Percentiles rank a stretch among this genome's conserved stretches.
These are phyloP conservation scores for Nemania sp. DNA, from an alignment of 2,329 filamentous ascomycete species.

Conservation along the genomic window DNA sequence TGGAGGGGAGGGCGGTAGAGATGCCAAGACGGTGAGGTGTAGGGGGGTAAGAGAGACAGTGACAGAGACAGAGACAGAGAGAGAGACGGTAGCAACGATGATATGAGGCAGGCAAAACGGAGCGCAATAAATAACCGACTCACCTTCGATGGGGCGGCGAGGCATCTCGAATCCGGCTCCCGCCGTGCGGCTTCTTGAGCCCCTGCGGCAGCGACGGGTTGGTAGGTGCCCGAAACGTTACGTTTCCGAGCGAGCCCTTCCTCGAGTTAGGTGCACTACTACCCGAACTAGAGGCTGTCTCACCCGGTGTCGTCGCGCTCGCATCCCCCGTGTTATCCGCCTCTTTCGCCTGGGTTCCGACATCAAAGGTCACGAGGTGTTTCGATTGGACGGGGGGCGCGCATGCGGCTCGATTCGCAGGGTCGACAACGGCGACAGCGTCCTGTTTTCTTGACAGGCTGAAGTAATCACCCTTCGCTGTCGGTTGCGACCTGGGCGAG, in stretches of 20 bases:
- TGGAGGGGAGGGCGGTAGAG: no score
- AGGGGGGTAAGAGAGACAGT: no score
- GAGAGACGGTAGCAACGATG: not conserved
- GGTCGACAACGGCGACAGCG: constrained; percentile 26
- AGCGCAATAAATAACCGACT: constrained; percentile 44
- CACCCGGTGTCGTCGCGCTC: constrained; percentile 52
- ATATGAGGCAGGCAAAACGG: not conserved
- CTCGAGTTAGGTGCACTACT: constrained; percentile 53
- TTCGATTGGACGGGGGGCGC: constrained; percentile 32
- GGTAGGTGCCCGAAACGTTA: constrained; percentile 59
- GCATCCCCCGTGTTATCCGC: constrained; percentile 48
- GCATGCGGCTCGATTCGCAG: constrained; percentile 30
- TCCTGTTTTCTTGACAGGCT: constrained; percentile 38
- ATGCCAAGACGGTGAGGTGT: no score
- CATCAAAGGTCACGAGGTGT: constrained; percentile 31
- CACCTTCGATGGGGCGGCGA: constrained; percentile 65
- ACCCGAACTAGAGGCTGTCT: constrained; percentile 53
- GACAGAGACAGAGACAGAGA: constrained; percentile 11
- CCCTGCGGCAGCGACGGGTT: constrained; percentile 63
- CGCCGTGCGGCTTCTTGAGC: constrained; percentile 58
- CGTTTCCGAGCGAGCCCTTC: constrained; percentile 62
- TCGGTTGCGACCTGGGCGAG: constrained; percentile 48
- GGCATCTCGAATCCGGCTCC: constrained; percentile 57
- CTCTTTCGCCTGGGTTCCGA: constrained; percentile 43
- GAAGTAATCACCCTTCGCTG: constrained; percentile 47